Base-by-base conservation (phyloP, 225 moss, liverwort and hornwort species). In the Asterella californica region DNA sequence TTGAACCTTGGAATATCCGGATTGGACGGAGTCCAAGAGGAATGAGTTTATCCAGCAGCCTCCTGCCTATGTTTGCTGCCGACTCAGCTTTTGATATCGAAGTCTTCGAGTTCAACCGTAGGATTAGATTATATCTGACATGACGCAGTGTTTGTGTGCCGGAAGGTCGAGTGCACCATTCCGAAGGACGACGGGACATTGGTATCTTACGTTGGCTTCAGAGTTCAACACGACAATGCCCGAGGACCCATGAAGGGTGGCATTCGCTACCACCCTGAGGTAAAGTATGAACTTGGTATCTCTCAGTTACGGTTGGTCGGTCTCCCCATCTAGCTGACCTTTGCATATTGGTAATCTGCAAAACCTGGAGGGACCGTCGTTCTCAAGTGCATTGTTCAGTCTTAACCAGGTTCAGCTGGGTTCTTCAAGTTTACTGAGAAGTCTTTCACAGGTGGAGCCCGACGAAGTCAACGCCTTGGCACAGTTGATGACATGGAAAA, bases 191-290 rank as follows among this genome's bases (percentile, higher is more conserved):
- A 97, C 77, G 97, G 97, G 72, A 91, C 91, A 24, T 79, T 97
- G 78, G 91, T 82, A 47, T 93, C 93, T 52, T 97, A 78, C 81
- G 93, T 97, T 53, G 97, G 97, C 25, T 97, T 97, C 81, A 87
- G 97, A 64, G 92, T 97, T 63, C 97, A 97, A 75, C 97, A 97
- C 66, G 97, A 97, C 79, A 97, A 97, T 79, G 37, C 94, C 46
- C 90, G 94, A 3, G 97, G 97, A 27, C 97, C 94, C 30, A 97
- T 97, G 97, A 97, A 97, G 85, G 97, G 97, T 34, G 97, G 97
- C 70, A 97, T 97, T 79, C 97, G 97, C 29, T 97, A 97, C 76
- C 97, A 97, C 59, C 97, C 89, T 27, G 84, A 94, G 92, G 94
- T 97, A 86, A 22, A 22, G 6, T 42, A 72, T 30, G 24, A 72